Evolutionary conservation across 2,329 filamentous ascomycete species (phyloP), one percentile per base, ranked within the genome.

Genomic region (Claviceps sp.): DNA sequence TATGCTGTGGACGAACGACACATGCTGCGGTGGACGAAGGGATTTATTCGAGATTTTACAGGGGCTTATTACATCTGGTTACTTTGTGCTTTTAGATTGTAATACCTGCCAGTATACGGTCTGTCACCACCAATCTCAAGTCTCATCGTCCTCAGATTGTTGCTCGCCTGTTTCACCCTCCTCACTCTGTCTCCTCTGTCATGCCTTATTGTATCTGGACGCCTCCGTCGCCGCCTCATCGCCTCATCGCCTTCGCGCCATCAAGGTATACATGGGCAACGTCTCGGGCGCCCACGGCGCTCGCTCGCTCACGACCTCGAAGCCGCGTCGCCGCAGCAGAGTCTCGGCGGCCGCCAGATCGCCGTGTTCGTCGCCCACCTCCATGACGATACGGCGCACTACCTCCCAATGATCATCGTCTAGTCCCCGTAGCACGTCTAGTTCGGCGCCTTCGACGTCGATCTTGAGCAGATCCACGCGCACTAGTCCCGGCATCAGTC

Each of bases 401-500:
- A 56, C 47, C 2, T 16, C 38, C 59, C 59, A 62, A 45, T 62
- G 54, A 2, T n/a, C 40, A 29, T 59, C 59, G 43, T 59, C 56
- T 6, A 63, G 14, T 14, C 59, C 60, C 2, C 47, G 36, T 2
- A 61, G 46, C 4, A 61, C 58, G 2, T 55, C 56, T 16, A 63
- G 45, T 47, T 63, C 60, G 5, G 47, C 54, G 14, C 59, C 57
- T 50, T 62, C 60, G 5, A 63, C 59, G 39, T 63, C 61, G 16
- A 62, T 53, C 52, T 63, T 63, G 47, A 63, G 51, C n/a, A 63
- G 42, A 44, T 62, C 59, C 39, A 62, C 58, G 7, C 50, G 48
- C 11, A 45, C 46, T 23, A 60, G 22, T 14, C 50, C 54, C 3
- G 47, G 39, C 34, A 23, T 17, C n/a, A 46, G 16, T 6, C 52